Conservation (phyloP, 2,329 filamentous ascomycete genomes). For the Phialophora macrospora region DNA sequence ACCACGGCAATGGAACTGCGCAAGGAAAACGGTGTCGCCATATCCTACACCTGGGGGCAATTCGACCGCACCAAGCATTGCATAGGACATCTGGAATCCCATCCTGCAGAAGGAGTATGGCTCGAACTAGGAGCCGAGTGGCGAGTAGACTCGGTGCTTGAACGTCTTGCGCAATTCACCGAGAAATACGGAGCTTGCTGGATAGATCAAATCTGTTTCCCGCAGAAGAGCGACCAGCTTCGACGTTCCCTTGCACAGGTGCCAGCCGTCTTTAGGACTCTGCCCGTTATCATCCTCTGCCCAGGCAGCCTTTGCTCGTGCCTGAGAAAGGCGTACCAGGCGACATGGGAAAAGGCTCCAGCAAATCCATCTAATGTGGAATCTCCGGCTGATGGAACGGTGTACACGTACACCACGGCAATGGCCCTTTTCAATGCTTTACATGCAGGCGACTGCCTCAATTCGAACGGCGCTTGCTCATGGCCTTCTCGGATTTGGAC, state of each 20-base stretch:
- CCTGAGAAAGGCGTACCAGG: not conserved
- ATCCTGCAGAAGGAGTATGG: not conserved
- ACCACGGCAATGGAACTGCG: not conserved
- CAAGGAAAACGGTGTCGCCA: not conserved
- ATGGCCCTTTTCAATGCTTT: not conserved
- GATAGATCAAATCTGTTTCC: not conserved
- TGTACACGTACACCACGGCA: not conserved
- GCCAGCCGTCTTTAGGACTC: not conserved
- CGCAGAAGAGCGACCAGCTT: not conserved
- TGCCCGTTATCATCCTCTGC: not conserved
- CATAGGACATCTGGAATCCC: not conserved
- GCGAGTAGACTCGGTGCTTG: not conserved
- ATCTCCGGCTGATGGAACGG: not conserved
- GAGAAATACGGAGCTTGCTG: not conserved
- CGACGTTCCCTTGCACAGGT: not conserved
- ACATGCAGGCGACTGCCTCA: not conserved
- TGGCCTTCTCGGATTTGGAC: not conserved
- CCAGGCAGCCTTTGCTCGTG: not conserved
- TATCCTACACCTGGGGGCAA: slow-evolving; percentile 1
- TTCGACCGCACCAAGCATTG: slow-evolving; percentile 5
- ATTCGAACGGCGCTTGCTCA: slow-evolving; percentile 2
- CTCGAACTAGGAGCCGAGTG: slow-evolving; percentile 1
- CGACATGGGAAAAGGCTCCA: not conserved
- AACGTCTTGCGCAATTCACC: not conserved
- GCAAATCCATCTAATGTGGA: not conserved